These are phyloP conservation scores for Colletotrichum tropicale DNA, from an alignment of 2,329 filamentous ascomycete genomes.

Conservation along the genomic window DNA sequence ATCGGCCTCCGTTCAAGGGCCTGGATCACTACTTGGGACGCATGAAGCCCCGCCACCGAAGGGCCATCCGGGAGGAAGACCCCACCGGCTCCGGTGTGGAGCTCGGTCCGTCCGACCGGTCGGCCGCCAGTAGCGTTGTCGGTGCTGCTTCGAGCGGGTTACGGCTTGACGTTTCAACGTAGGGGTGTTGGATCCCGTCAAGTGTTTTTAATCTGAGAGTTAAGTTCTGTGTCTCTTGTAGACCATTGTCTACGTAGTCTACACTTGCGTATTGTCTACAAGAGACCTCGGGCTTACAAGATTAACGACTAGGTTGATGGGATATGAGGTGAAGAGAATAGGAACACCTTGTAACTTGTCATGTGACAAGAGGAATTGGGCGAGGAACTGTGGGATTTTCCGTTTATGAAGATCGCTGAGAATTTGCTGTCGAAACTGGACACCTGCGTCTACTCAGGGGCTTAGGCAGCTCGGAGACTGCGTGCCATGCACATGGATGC, in stretches of 20 bases:
- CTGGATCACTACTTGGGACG: background rate
- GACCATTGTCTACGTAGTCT: background rate
- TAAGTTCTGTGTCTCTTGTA: background rate
- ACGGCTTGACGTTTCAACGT: background rate
- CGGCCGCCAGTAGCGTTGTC: background rate
- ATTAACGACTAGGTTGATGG: no score
- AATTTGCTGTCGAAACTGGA: no score
- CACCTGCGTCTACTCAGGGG: no score
- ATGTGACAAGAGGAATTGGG: no score
- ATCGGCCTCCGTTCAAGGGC: background rate
- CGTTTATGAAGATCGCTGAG: no score
- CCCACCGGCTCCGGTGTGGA: background rate
- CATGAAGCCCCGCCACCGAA: background rate
- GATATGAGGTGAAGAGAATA: no score
- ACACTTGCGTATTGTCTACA: background rate
- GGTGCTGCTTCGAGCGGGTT: background rate
- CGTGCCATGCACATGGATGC: no score
- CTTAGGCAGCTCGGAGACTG: no score
- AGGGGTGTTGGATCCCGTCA: background rate
- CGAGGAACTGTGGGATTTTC: no score
- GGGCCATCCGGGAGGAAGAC: background rate
- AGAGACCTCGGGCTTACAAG: background rate
- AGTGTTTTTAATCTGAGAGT: background rate
- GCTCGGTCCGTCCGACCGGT: background rate
- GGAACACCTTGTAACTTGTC: no score